Evolutionary conservation across 2,329 filamentous ascomycete species (phyloP), one percentile per base, ranked within the genome.

Genomic region (Penicillium frequentans): DNA sequence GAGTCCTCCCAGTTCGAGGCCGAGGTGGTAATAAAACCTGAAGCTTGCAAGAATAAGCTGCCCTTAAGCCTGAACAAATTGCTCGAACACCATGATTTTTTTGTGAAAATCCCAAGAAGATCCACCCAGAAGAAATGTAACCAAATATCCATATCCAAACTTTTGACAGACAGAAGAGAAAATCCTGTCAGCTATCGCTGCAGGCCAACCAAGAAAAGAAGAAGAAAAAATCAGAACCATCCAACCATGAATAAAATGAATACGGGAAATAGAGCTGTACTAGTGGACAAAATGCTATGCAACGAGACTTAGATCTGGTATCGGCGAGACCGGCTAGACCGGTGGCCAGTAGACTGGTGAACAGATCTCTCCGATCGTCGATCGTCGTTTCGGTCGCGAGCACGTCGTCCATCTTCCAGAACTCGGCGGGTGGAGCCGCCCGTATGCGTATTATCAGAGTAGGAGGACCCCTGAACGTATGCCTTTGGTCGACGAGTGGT

Each of bases 361-460:
- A 69, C 74, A 31, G 67, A 69, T 14, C 70, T 72, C 29, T 77
- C 75, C 13, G 73, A 75, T 50, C 70, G 68, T 45, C 66, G 62
- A 47, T 75, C 73, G 19, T 71, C 67, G 23, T 24, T 24, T 39
- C 73, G 45, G 13, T 37, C 50, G 42, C 49, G 70, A 13, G 68
- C 39, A 23, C 71, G 71, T 53, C 71, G 67, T 24, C 60, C 53
- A 47, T 74, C 72, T 46, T 75, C 73, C 23, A 72, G 54, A 44
- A 71, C 73, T 54, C 70, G 64, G 31, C 70, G 68, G 27, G 63
- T 59, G 52, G 65, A 64, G 53, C 65, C 65, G 44, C 69, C 68
- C 10, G 70, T 68, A 44, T 72, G 68, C 9, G 70, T 69, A 45
- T 72, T 71, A 43, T 76, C 73, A 47, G 64, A 67, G 54, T 64